These are phyloP conservation scores for Colletotrichum plurivorum DNA, from an alignment of 2,329 filamentous ascomycete species.

Conservation along the genomic window DNA sequence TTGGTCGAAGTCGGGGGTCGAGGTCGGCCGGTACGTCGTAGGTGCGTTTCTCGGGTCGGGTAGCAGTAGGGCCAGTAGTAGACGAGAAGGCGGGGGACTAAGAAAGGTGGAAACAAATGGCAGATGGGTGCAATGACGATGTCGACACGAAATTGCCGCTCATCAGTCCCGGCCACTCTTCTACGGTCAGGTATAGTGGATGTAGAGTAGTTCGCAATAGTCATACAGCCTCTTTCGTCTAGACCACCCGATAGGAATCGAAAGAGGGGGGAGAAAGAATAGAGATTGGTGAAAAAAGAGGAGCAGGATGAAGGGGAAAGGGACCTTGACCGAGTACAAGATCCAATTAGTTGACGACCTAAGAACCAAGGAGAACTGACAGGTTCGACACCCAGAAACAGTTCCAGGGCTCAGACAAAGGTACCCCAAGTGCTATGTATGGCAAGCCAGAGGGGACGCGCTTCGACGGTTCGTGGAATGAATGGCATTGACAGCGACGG, in stretches of 20 bases:
- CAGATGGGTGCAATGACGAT: slow-evolving; percentile 10
- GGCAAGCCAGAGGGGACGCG: too few species aligned
- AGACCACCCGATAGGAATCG: too few species aligned
- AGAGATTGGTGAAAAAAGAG: not conserved
- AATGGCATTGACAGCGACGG: slow-evolving; percentile 7
- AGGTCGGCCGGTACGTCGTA: too few species aligned
- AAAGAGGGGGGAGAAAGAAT: not conserved
- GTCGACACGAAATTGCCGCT: slow-evolving; percentile 6
- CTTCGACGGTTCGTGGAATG: not conserved
- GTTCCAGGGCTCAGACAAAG: not conserved
- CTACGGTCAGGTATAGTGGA: too few species aligned
- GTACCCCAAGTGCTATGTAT: too few species aligned
- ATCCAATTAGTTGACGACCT: too few species aligned
- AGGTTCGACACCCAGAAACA: not conserved
- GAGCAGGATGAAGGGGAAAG: not conserved
- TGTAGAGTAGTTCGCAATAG: slow-evolving; percentile 3
- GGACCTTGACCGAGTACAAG: not conserved
- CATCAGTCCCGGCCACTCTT: slow-evolving; percentile 10
- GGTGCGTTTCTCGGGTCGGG: not conserved
- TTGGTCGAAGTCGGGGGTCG: too few species aligned
- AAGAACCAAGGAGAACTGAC: not conserved
- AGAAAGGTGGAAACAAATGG: slow-evolving; percentile 9
- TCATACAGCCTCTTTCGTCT: slow-evolving; percentile 6
- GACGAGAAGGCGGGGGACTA: not conserved
- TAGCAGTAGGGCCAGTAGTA: not conserved